These are phyloP conservation scores for Entomortierella parvispora DNA, from an alignment of 192 early-diverging fungal species.

Conservation along the genomic window DNA sequence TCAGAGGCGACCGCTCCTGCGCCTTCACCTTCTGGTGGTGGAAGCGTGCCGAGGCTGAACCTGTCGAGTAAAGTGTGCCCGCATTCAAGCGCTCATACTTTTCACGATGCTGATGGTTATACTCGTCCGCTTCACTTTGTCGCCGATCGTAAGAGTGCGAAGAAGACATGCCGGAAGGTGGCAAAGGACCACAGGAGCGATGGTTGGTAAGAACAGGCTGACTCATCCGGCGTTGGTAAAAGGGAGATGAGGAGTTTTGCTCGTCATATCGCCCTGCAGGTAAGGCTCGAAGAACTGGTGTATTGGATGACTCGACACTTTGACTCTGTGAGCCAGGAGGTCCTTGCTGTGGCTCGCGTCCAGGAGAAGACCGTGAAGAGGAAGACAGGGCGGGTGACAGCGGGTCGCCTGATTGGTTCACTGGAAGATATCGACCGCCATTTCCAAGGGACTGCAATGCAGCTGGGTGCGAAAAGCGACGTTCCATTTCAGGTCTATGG, in stretches of 20 bases:
- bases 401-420: constrained; percentile 1
- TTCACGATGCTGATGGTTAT: constrained; percentile 34
- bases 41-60: neutral
- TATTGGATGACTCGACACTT: neutral
- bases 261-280: constrained; percentile 19
- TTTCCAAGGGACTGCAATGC: constrained; percentile 8
- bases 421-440: constrained; percentile 5
- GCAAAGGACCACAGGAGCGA: constrained; percentile 9
- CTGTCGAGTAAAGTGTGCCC: constrained; percentile 17
- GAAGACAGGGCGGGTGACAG: constrained; percentile 33
- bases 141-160: constrained; percentile 42
- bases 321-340: neutral
- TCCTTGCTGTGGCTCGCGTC: constrained; percentile 17
- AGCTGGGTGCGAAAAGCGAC: constrained; percentile 33
- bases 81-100: constrained; percentile 47
- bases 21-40: neutral
- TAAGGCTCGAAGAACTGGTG: constrained; percentile 3
- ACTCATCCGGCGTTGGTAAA: constrained; percentile 40
- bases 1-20: constrained; percentile 1
- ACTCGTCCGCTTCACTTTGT: constrained; percentile 37
- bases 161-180: constrained; percentile 17
- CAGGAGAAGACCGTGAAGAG: constrained; percentile 37
- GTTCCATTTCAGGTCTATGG: constrained; percentile 10
- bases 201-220: constrained; percentile 22
- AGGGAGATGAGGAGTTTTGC: neutral